Base-by-base conservation (phyloP, 495 filamentous ascomycete species). In the Aspergillus bridgeri region DNA sequence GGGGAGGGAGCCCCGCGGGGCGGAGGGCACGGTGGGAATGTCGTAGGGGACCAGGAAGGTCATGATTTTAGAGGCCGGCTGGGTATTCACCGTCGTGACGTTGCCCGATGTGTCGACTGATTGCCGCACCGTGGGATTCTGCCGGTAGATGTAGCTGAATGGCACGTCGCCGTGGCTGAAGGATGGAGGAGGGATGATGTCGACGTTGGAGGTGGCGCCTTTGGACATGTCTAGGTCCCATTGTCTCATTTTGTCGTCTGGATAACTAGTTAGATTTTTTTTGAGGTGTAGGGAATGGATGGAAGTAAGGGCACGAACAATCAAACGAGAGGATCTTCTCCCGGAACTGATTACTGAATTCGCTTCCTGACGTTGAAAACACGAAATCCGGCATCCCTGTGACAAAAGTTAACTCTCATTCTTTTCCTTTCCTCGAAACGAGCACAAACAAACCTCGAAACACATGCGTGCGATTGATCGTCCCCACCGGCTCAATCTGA, bases 391-490 rank as follows among this genome's bases (percentile, higher is more conserved):
- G 82, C 67, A 86, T 77, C 9, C 71, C 78, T 80, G 0, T 11
- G 0, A 44, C 7, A 27, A 52, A 13, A 19, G 20, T 56, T 29
- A 53, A 49, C 55, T 42, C 54, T 50, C 55, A 3, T 6, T 20
- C 48, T 19, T 11, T 15, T 7, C 17, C n/a, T 8, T 19, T 18
- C n/a, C 17, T 3, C 24, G 18, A 23, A 29, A 27, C 15, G 24
- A 24, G 15, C 8, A 9, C 5, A 29, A 24, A 50, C 65, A 50
- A 69, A 89, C 87, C 81, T 74, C 94, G 83, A 69, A 94, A 98
- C 21, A 93, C 85, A 78, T 98, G 92, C 8, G 91, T 93, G 44
- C 87, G 82, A 27, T 82, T 79, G 51, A 98, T 82, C 27, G 81
- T 73, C 2, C 91, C 94, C 2, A 94, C 76, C 8, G 84, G 76